Base-by-base conservation (phyloP, 2,329 filamentous ascomycete species). In the Monosporascus cannonballus region DNA sequence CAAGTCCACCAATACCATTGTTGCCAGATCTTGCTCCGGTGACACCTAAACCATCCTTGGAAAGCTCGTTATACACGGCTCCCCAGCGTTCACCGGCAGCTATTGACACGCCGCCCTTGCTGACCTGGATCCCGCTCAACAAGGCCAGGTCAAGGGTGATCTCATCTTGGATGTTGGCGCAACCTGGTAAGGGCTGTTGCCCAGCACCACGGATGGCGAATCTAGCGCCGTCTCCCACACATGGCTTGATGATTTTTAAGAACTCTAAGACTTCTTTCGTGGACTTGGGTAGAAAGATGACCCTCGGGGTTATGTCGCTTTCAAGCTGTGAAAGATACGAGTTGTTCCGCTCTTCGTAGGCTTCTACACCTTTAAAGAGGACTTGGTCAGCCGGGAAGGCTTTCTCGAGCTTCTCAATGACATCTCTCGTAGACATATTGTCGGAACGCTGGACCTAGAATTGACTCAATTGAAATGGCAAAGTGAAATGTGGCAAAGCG, bases 61-160 rank as follows among this genome's bases (percentile, higher is more conserved):
- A 39, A 1, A 52, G 18, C 41, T 34, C 42, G 30, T 49, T 49
- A 34, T 54, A 51, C n/a, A 57, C 49, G 14, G 46, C 25, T 0
- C 54, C 50, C 55, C 49, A 56, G 3, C 25, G 46, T 44, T 53
- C 54, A 3, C 53, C 54, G 6, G 58, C 56, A 18, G 17, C 39
- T 42, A 42, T 42, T 4, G 39, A 42, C 27, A 27, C 27, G 9
- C n/a, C 7, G 20, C 39, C 39, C 3, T 42, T 20, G n/a, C 20
- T 20, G 8, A 18, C n/a, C 39, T 20, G 18, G 22, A 42, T 20
- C n/a, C n/a, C 39, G 9, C 3, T 20, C 8, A 22, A 11, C 18
- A 42, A 42, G 39, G 17, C 39, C n/a, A 42, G 39, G n/a, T 42
- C 8, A 11, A 42, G n/a, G 39, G 39, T 42, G 18, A 42, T 42